These are phyloP conservation scores for Populus hybrid DNA, from an alignment of 441 rosid species.

Conservation along the genomic window DNA sequence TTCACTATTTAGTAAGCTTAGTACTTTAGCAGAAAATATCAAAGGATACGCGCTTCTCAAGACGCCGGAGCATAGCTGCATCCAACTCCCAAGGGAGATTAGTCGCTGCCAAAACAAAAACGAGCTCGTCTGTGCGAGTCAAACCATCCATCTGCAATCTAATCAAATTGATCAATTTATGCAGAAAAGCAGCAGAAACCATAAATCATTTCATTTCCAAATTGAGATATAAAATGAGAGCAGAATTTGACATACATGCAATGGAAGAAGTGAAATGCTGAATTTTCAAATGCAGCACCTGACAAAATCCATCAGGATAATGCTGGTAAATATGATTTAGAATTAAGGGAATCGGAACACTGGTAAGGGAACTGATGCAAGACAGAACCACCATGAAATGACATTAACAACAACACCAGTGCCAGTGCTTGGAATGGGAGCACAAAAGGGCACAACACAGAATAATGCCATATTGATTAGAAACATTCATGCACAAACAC, in stretches of 20 bases:
- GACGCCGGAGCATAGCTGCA: constrained; percentile 94
- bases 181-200: constrained; percentile 8
- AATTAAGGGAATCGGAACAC: background rate
- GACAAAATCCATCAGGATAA: background rate
- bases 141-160: constrained; percentile 94
- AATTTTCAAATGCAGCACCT: constrained; percentile 1
- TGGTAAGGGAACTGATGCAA: background rate
- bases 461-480: background rate
- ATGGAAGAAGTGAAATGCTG: background rate
- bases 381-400: background rate
- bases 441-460: background rate
- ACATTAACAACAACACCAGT: background rate
- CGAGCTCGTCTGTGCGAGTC: constrained; percentile 75
- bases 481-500: background rate
- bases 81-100: constrained; percentile 98
- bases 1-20: background rate
- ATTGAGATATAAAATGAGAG: background rate
- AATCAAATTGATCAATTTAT: constrained; percentile 24
- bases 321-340: background rate
- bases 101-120: constrained; percentile 93
- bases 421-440: no score
- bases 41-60: constrained; percentile 96
- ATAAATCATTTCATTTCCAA: background rate
- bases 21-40: background rate
- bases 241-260: constrained; percentile 1